Evolutionary conservation across 2,329 filamentous ascomycete species (phyloP), one percentile per base, ranked within the genome.

Genomic region (Septoria petroselini): DNA sequence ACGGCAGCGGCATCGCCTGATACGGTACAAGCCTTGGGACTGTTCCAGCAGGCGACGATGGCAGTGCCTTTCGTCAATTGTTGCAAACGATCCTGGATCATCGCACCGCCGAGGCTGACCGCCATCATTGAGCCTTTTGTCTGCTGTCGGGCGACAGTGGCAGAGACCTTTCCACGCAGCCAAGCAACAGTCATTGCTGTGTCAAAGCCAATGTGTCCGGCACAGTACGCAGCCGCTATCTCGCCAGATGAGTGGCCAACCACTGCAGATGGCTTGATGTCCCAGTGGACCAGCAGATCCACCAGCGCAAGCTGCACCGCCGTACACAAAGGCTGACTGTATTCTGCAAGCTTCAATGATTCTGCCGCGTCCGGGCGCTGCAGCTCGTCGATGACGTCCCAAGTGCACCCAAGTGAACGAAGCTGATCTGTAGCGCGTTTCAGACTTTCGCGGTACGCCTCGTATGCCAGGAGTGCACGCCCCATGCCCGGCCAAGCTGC

Each of bases 301-400:
- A 75, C 64, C 0, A 78, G 57, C 0, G 68, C 77, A 2, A 82
- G 67, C 55, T 81, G 79, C 1, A 82, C 34, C n/a, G 44, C 53
- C 14, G 55, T 58, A 7, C 45, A 53, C 3, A 52, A 19, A 5
- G 53, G 75, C 53, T 82, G 78, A 0, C 73, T 70, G 19, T 78
- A 58, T 19, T 61, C 60, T 3, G 68, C 60, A n/a, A 50, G 40
- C 33, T 46, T 46, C 8, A 43, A 14, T 7, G 25, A 23, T 9
- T 29, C 18, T n/a, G 43, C 47, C 11, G 19, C 29, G 3, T 40
- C 40, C 2, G 33, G 11, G 2, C 15, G 30, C 17, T 60, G 48
- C 35, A 67, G 57, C 41, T 65, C 62, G 6, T 45, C 34, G 3
- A 39, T 15, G 41, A 53, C 27, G 15, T 45, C 46, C 39, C 41